Evolutionary conservation across 495 filamentous ascomycete genomes (phyloP).

Genomic region (Alectoria sarmentosa): DNA sequence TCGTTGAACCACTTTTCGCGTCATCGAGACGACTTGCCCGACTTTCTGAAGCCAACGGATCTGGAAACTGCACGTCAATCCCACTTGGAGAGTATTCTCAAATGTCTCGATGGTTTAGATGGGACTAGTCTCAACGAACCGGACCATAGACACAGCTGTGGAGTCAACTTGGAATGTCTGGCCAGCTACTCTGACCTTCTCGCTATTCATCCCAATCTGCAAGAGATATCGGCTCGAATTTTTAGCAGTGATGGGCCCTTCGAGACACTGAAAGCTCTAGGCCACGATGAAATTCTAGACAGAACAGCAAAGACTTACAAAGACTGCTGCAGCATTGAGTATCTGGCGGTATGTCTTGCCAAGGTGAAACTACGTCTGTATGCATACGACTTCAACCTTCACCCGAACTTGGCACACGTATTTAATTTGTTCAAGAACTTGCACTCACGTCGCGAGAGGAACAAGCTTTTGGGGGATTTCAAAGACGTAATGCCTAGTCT

Average conservation of each 20-base stretch:
- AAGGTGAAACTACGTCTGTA: slow-evolving; percentile 11
- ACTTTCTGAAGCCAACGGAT: background rate
- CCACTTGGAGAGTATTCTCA: slow-evolving; percentile 15
- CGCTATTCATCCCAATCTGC: slow-evolving; percentile 8
- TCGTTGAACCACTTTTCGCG: background rate
- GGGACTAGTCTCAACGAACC: background rate
- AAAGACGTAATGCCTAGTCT: slow-evolving; percentile 4
- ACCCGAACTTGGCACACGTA: background rate
- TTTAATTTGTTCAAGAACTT: background rate
- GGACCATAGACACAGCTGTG: slow-evolving; percentile 1
- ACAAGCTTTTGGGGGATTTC: background rate
- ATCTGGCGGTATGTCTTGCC: slow-evolving; percentile 14
- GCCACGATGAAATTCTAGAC: background rate
- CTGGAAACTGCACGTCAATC: slow-evolving; percentile 11
- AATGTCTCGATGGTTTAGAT: background rate
- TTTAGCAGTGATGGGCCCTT: slow-evolving; percentile 4
- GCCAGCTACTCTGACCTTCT: slow-evolving; percentile 18
- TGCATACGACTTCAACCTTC: slow-evolving; percentile 1
- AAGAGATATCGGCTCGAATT: background rate
- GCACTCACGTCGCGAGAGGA: slow-evolving; percentile 1
- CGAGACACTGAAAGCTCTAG: background rate
- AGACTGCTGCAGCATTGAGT: slow-evolving; percentile 11
- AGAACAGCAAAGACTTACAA: too few species aligned
- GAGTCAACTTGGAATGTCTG: slow-evolving; percentile 14
- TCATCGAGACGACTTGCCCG: background rate